A percentile compares a stretch with the other conserved stretches of the same genome.
These are phyloP conservation scores for Evernia prunastri DNA, from an alignment of 495 filamentous ascomycete genomes.

Conservation along the genomic window DNA sequence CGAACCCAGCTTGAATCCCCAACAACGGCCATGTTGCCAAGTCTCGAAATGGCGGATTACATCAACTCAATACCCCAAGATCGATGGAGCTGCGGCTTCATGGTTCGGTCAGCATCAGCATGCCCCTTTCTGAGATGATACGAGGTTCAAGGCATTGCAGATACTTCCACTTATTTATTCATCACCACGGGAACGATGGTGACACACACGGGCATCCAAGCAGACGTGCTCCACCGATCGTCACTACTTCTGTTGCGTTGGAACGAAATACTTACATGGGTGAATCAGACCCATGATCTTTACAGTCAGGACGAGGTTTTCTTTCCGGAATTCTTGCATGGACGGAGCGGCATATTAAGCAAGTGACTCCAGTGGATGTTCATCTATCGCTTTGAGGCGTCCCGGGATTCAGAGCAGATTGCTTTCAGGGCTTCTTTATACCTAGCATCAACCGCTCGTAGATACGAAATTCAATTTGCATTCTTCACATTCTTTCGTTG, in stretches of 20 bases:
- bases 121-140: neutral
- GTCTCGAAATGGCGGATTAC: neutral
- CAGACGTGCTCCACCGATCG: neutral
- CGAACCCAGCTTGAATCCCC: too few relatives aligned
- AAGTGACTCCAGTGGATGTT: neutral
- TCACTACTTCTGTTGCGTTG: neutral
- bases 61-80: neutral
- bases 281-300: neutral
- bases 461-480: neutral
- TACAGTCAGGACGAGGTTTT: neutral
- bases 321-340: neutral
- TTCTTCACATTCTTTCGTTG: neutral
- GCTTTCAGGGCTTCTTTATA: neutral
- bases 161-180: neutral
- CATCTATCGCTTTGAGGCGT: constrained; percentile 8
- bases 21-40: neutral
- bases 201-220: neutral
- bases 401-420: neutral
- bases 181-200: neutral
- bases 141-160: neutral
- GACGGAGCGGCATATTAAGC: neutral
- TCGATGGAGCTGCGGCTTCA: neutral
- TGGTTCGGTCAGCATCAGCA: neutral
- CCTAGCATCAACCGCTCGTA: neutral
- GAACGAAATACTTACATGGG: neutral